Evolutionary conservation across 2,329 filamentous ascomycete species (phyloP), one percentile per base, ranked within the genome.

Genomic region (Talaromyces funiculosus): DNA sequence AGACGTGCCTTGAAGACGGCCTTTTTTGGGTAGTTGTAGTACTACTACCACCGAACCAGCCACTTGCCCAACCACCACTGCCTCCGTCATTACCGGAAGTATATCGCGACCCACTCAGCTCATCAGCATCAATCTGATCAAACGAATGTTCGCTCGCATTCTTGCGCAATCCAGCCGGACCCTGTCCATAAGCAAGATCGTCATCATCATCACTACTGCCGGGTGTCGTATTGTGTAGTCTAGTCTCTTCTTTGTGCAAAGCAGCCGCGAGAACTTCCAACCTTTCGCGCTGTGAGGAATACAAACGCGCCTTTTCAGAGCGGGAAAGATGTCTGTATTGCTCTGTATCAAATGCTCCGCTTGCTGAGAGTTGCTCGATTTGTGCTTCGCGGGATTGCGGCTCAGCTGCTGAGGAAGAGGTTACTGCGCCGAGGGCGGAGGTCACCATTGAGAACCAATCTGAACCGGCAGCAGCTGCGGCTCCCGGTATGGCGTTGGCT

Each of bases 121-220:
- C 88, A 70, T 92, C 89, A 35, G 87, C 86, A 64, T 94, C 89
- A 66, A 95, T 90, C 72, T 90, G 90, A 70, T 96, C 92, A 70
- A 97, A 97, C 67, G 96, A 93, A 20, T 84, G 85, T 71, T 96
- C 92, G 72, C 90, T 95, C 64, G 86, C 86, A 70, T 90, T 93
- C 77, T 93, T 93, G 67, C 85, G 88, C 68, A 96, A 63, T 8
- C 68, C 65, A 9, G 64, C 62, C 5, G 54, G 40, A 20, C 22
- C 43, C 14, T 29, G 63, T 6, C 76, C 76, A 58, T 77, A 78
- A 26, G 76, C 75, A 14, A 78, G 70, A 47, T 74, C 74, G 14
- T 75, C 73, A 47, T 67, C 69, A 16, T 66, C 71, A 1, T 67
- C 72, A 53, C 57, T 53, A 42, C 43, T 51, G 12, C 57, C 43